These are phyloP conservation scores for Microbotryum lychnidis-dioicae DNA, from an alignment of 1,284 basidiomycete genomes.

Conservation along the genomic window DNA sequence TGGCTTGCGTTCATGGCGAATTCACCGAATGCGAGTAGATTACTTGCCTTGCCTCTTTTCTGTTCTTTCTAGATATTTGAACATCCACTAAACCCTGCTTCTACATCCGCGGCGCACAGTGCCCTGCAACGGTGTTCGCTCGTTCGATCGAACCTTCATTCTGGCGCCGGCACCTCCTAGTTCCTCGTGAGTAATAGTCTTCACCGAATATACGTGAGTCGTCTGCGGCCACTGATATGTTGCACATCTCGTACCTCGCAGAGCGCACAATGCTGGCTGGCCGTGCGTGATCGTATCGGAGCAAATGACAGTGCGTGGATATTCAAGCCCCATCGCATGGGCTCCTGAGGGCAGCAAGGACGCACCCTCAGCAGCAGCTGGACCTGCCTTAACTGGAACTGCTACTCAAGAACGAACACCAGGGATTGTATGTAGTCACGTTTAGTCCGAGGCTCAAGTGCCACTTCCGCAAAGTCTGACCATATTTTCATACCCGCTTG, in stretches of 20 bases:
- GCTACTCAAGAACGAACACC: conserved; percentile 19
- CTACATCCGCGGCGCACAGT: conserved; percentile 33
- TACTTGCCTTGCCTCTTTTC: not conserved
- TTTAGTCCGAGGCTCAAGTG: not conserved
- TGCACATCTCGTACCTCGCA: conserved; percentile 37
- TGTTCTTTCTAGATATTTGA: too few species aligned
- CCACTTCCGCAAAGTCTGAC: not conserved
- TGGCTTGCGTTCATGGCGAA: conserved; percentile 82
- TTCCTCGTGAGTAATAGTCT: conserved; percentile 57
- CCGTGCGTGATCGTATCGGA: conserved; percentile 83
- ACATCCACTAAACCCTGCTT: conserved; percentile 32
- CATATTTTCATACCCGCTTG: not conserved
- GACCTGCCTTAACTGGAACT: not conserved
- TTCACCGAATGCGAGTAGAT: conserved; percentile 69
- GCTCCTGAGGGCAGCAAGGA: conserved; percentile 16
- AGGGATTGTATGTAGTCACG: conserved; percentile 16
- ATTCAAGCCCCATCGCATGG: conserved; percentile 55
- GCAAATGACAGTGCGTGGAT: conserved; percentile 70
- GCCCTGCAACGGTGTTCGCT: conserved; percentile 59
- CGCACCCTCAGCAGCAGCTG: conserved; percentile 4
- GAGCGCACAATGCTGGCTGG: conserved; percentile 77
- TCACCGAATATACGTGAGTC: not conserved
- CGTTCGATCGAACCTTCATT: conserved; percentile 87
- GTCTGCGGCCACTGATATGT: not conserved
- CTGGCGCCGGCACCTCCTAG: conserved; percentile 69